Evolutionary conservation across 2,329 filamentous ascomycete species (phyloP).

Genomic region (Graphilbum ipis-grandicollis): DNA sequence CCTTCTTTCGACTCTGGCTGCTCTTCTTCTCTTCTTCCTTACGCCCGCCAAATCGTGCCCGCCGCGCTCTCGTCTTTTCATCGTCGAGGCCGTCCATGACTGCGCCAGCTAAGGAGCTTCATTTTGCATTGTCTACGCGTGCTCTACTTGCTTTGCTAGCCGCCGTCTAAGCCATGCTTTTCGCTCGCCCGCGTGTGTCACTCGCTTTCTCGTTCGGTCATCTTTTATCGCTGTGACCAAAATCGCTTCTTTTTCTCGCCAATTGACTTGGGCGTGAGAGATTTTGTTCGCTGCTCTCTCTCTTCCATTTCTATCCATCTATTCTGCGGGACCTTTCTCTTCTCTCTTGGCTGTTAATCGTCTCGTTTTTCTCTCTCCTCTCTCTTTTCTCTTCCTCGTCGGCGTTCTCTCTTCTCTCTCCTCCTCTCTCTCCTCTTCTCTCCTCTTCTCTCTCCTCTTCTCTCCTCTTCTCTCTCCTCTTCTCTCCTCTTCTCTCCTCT

Average conservation of each 20-base stretch:
- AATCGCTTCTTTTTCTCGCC: too few species aligned
- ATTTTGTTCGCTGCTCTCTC: too few species aligned
- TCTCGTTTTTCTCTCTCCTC: too few species aligned
- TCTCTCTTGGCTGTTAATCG: too few species aligned
- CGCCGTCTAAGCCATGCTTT: conserved; percentile 2
- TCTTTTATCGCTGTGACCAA: not conserved
- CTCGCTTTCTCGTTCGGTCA: not conserved
- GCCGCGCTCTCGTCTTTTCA: not conserved
- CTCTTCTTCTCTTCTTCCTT: not conserved
- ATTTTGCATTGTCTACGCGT: not conserved
- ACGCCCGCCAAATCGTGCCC: not conserved
- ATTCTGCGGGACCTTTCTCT: too few species aligned
- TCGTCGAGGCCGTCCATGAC: not conserved
- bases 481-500: not conserved
- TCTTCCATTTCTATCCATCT: too few species aligned
- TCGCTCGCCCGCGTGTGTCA: not conserved
- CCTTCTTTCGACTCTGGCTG: not conserved
- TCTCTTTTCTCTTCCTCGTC: too few species aligned
- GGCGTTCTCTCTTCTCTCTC: too few species aligned
- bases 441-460: not conserved
- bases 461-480: not conserved
- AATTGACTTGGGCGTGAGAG: too few species aligned
- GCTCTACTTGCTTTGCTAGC: not conserved
- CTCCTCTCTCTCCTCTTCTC: not conserved
- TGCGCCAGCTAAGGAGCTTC: not conserved